Evolutionary conservation across 2,329 filamentous ascomycete species (phyloP), one percentile per base, ranked within the genome.

Genomic region (Colletotrichum sp.): DNA sequence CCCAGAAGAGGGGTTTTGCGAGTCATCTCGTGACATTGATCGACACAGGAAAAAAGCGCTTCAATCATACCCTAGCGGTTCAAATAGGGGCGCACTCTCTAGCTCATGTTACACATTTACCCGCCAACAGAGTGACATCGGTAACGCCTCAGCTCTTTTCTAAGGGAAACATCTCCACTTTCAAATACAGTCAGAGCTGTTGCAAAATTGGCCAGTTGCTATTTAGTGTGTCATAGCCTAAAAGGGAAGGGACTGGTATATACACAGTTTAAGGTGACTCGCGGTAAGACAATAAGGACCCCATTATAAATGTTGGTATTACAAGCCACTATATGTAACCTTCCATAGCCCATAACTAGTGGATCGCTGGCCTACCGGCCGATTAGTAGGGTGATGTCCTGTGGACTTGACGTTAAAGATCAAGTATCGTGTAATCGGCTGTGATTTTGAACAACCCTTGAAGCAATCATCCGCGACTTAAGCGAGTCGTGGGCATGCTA

Each of bases 201-300:
- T 13, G 1, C 10, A 48, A 48, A 48, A 22, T 2, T n/a, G 44
- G n/a, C 18, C 1, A 2, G 3, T 22, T 48, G n/a, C 44, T 1
- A 22, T 22, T 10, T 7, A 3, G 18, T 2, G 8, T 48, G 44
- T 22, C 10, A 0, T 22, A 4, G 10, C 4, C 44, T 3, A 52
- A 52, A 22, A 22, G n/a, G 10, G n/a, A 5, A 52, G n/a, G n/a
- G 10, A 3, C 18, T 13, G 6, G 44, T 52, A 52, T 52, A 52
- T 52, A n/a, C 22, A 52, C 44, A 52, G 10, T 52, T 2, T 2
- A 13, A 8, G n/a, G 3, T 8, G 39, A 5, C 6, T 6, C 8
- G 10, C 6, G 44, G 5, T 22, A 6, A 6, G n/a, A 52, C 2
- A 22, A 0, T 7, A 12, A 6, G n/a, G 3, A 13, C n/a, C 10